Evolutionary conservation across 352 stramenopile genomes (phyloP).

Genomic region (Globisporangium emineosum): DNA sequence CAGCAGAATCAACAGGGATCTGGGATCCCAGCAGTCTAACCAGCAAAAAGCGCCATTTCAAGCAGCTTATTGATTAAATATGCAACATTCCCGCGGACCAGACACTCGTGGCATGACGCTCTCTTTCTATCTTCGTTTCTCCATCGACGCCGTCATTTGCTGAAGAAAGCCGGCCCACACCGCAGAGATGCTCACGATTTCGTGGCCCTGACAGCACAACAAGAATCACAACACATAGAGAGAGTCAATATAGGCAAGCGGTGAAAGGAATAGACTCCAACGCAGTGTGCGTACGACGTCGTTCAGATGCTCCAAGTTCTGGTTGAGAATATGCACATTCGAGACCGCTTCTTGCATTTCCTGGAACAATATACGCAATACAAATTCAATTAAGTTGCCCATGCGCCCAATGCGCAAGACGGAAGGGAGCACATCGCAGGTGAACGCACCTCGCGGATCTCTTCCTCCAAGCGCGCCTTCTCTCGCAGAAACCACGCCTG

Average conservation of each 20-base stretch:
- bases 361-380: conserved; percentile 24
- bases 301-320: conserved; percentile 81
- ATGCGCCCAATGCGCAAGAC: neutral
- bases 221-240: neutral
- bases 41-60: conserved; percentile 10
- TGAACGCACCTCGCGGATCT: conserved; percentile 57
- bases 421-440: neutral
- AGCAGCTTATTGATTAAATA: conserved; percentile 4
- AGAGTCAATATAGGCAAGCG: neutral
- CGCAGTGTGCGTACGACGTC: conserved; percentile 49
- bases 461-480: conserved; percentile 64
- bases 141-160: conserved; percentile 40
- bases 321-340: conserved; percentile 79
- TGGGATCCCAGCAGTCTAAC: conserved; percentile 13
- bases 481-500: conserved; percentile 70
- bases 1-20: conserved; percentile 11
- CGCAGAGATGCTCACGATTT: conserved; percentile 68
- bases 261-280: neutral
- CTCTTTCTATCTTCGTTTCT: conserved; percentile 37
- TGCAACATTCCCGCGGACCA: neutral
- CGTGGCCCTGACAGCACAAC: conserved; percentile 40
- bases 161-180: conserved; percentile 73
- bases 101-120: neutral
- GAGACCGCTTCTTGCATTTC: conserved; percentile 77
- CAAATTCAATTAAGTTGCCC: too few species aligned